Evolutionary conservation across 495 filamentous ascomycete species (phyloP).

Genomic region (Podospora pseudopauciseta): DNA sequence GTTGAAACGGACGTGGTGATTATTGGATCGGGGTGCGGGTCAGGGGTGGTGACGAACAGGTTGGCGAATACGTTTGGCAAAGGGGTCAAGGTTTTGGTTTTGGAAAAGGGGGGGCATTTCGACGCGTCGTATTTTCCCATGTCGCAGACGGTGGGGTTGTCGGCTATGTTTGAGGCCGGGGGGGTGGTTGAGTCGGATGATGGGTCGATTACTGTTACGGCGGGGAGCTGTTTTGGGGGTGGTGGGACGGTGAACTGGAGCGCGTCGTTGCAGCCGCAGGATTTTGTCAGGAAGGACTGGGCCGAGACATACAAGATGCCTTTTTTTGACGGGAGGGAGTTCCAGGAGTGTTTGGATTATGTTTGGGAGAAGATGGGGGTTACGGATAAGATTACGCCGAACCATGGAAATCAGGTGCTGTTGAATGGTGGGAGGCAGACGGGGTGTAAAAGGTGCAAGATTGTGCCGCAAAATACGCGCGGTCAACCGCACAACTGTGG

Average conservation of each 20-base stretch:
- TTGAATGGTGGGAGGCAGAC: slow-evolving; percentile 73
- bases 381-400: slow-evolving; percentile 60
- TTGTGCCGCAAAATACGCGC: slow-evolving; percentile 77
- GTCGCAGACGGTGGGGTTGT: slow-evolving; percentile 52
- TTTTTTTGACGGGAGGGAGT: slow-evolving; percentile 74
- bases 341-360: slow-evolving; percentile 71
- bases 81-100: slow-evolving; percentile 70
- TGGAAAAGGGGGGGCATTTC: slow-evolving; percentile 60
- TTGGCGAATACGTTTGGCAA: slow-evolving; percentile 58
- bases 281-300: slow-evolving; percentile 80
- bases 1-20: slow-evolving; percentile 80
- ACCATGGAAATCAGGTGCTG: slow-evolving; percentile 61
- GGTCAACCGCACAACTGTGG: slow-evolving; percentile 69
- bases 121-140: slow-evolving; percentile 61
- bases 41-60: slow-evolving; percentile 77
- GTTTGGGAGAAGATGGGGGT: slow-evolving; percentile 66
- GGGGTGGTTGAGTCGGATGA: slow-evolving; percentile 60
- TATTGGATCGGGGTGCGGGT: slow-evolving; percentile 83
- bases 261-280: slow-evolving; percentile 77
- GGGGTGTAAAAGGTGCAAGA: slow-evolving; percentile 61
- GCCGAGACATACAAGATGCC: slow-evolving; percentile 60
- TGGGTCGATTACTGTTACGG: slow-evolving; percentile 55
- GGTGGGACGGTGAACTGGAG: slow-evolving; percentile 89
- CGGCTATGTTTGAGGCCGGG: slow-evolving; percentile 68
- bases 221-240: slow-evolving; percentile 77